Base-by-base conservation (phyloP, 805 yeast species). In the Wickerhamiella cacticola region DNA sequence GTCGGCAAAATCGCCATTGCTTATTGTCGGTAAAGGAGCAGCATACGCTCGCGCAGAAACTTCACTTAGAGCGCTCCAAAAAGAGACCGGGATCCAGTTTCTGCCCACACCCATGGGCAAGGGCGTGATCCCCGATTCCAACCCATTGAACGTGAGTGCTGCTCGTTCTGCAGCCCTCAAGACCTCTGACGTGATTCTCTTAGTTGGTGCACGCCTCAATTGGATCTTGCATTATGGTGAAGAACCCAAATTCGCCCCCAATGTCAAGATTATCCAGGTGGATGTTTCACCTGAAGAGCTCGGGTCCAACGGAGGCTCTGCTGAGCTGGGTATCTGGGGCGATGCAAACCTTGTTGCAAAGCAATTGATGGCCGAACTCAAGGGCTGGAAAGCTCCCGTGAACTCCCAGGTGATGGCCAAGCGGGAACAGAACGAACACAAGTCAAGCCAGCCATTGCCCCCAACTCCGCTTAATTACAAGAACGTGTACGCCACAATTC, bases 51-150 rank as follows among this genome's bases (percentile, higher is more conserved):
- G 61, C 31, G 71, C 76, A 0, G 70, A 73, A 5, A 40, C 26
- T 1, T 57, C 59, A 2, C 50, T 80, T 7, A 60, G 72, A 1
- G 34, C 53, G 0, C 67, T 80, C 44, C 68, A 80, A 16, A 45
- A 58, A 5, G 31, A 46, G 1, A 72, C 75, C 45, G 56, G 64
- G 8, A 44, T 80, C 1, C 75, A 81, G 1, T 80, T 80, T 54
- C 56, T 80, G 43, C 84, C 87, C 8, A 80, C 87, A 0, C 86
- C 88, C 2, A 80, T 80, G 88, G 88, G 82, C 0, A 80, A 80
- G 60, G 88, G 88, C 8, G 75, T 80, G 0, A 62, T 80, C 1
- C 65, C 74, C 2, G 88, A 80, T 56, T 53, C 61, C 2, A 60
- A 63, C 34, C 56, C 55, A 0, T 57, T 68, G 26, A 80, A 80